Percentiles rank a stretch among this genome's conserved stretches.
Evolutionary conservation across 257 asterid species (phyloP).

Genomic region (Fraxinus excelsior): DNA sequence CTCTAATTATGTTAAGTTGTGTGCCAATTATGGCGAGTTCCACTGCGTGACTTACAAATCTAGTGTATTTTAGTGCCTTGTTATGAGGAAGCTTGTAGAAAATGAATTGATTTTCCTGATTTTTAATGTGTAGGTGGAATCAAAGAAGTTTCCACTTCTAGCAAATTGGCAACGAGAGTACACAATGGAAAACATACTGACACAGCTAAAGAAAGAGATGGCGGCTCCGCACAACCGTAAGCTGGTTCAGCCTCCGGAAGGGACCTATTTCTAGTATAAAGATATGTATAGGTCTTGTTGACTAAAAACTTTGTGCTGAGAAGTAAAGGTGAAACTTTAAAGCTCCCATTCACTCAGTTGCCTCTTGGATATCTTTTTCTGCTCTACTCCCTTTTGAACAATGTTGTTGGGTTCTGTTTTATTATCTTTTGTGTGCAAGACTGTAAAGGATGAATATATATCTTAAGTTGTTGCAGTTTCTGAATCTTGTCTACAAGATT

Average conservation of each 20-base stretch:
- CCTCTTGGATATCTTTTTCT: too few species aligned
- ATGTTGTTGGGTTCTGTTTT: too few species aligned
- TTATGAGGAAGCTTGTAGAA: too few species aligned
- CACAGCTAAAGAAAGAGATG: constrained; percentile 56
- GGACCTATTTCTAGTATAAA: constrained; percentile 45
- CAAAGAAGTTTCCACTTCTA: constrained; percentile 44
- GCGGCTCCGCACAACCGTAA: constrained; percentile 51
- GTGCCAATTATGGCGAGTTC: not conserved
- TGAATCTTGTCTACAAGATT: too few species aligned
- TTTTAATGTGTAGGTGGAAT: constrained; percentile 38
- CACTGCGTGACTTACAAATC: not conserved
- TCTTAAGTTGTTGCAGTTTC: too few species aligned
- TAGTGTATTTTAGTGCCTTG: not conserved
- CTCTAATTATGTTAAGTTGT: not conserved
- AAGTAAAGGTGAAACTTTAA: too few species aligned
- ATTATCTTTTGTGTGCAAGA: too few species aligned
- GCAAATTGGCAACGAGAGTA: constrained; percentile 51
- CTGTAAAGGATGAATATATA: too few species aligned
- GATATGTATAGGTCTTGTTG: constrained; percentile 2
- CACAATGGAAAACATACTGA: constrained; percentile 55
- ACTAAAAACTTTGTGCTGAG: too few species aligned
- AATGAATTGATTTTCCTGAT: too few species aligned
- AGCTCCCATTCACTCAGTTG: too few species aligned
- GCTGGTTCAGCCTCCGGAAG: constrained; percentile 63
- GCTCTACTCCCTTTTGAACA: too few species aligned